Evolutionary conservation across 192 early-diverging fungal species (phyloP), one percentile per base, ranked within the genome.

Genomic region (Gigaspora rosea): DNA sequence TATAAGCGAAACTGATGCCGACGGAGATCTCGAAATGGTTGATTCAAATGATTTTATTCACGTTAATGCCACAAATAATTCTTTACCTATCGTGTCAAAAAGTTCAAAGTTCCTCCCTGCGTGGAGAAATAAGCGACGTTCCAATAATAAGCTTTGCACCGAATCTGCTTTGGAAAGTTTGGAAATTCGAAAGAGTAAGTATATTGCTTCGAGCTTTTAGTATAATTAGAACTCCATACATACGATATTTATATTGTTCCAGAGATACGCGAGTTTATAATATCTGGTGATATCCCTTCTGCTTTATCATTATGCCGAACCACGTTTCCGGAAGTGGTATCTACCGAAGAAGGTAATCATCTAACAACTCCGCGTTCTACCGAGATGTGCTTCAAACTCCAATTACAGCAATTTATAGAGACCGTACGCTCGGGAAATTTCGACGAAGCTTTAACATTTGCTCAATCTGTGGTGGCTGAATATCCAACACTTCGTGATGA

Each of bases 331-430:
- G 76, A 71, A 33, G 79, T 84, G 6, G 69, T 81, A 13, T 78
- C 80, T 46, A 79, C 80, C 49, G 80, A 83, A 27, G 80, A 72
- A 27, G 54, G 73, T 49, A 76, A 78, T 61, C 65, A 75, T 11
- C 63, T 72, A 64, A 85, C 78, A 10, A 82, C 89, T 6, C 57
- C 79, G 8, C 78, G 79, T 33, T 81, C 84, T 18, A 81, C 85
- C 46, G 83, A 87, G 13, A 81, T 92, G 54, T 76, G 77, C 15
- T 92, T 92, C 77, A 80, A 84, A 71, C 78, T 92, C n/a, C 81
- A 89, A 32, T 90, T 87, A 66, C 91, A 92, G 67, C 75, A 81
- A 67, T 92, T 91, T 83, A 86, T 92, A 33, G 91, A 92, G 78
- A 81, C 76, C 16, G 85, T 90, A 8, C 82, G 84, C 51, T 59